These are phyloP conservation scores for Helenozyma rhizophorensis DNA, from an alignment of 805 yeast genomes.

Conservation along the genomic window DNA sequence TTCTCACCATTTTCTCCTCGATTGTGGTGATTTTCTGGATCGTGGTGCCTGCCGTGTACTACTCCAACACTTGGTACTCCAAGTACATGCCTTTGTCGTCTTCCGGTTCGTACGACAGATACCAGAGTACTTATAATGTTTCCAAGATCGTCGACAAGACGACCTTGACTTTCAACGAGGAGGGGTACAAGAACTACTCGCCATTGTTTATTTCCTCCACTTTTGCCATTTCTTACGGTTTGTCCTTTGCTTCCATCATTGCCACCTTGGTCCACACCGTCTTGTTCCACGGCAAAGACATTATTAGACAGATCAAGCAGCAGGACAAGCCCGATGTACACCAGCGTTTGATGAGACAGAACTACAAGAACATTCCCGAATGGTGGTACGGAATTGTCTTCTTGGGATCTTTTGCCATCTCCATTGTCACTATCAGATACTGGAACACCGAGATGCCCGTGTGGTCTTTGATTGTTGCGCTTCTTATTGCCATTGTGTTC, in stretches of 20 bases:
- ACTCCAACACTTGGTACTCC: slow-evolving; percentile 55
- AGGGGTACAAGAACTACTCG: slow-evolving; percentile 53
- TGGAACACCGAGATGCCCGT: slow-evolving; percentile 43
- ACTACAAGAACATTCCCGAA: slow-evolving; percentile 38
- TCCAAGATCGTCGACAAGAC: slow-evolving; percentile 39
- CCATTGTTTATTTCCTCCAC: slow-evolving; percentile 60
- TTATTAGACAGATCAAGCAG: slow-evolving; percentile 28
- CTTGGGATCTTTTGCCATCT: slow-evolving; percentile 28
- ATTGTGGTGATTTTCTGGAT: slow-evolving; percentile 44
- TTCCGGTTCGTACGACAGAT: slow-evolving; percentile 48
- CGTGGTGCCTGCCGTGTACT: slow-evolving; percentile 49
- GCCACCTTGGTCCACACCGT: slow-evolving; percentile 56
- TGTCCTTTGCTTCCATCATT: slow-evolving; percentile 54
- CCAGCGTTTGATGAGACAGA: slow-evolving; percentile 48
- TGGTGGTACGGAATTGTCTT: slow-evolving; percentile 39
- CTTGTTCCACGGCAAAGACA: slow-evolving; percentile 54
- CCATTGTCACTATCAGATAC: slow-evolving; percentile 34
- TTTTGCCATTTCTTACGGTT: slow-evolving; percentile 56
- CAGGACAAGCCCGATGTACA: slow-evolving; percentile 41
- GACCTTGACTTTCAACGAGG: slow-evolving; percentile 39
- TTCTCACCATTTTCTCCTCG: slow-evolving; percentile 38
- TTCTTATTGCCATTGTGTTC: slow-evolving; percentile 35
- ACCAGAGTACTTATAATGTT: slow-evolving; percentile 47
- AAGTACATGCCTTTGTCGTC: slow-evolving; percentile 55
- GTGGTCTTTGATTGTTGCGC: slow-evolving; percentile 36